Base-by-base conservation (phyloP, 352 stramenopile species). In the Poterioochromonas sp. region DNA sequence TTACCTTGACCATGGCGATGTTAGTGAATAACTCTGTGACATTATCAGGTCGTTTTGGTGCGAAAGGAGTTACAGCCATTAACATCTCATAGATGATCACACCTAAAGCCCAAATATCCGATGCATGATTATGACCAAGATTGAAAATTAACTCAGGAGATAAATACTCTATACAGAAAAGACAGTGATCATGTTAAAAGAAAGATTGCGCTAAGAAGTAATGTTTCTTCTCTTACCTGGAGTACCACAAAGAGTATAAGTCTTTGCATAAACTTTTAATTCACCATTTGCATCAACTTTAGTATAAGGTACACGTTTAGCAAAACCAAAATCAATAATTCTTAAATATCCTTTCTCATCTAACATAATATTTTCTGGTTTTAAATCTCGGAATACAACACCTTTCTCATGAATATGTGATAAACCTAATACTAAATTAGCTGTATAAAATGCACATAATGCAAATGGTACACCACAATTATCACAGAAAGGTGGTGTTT, bases 241-340 rank as follows among this genome's bases (percentile, higher is more conserved):
- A n/a, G 81, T 84, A 41, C 81, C 81, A 70, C 81, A 84, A 65
- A 84, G 80, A 40, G 81, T 84, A 51, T 80, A 84, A 20, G 81
- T 82, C 70, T 83, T 83, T 3, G 76, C 77, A 41, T 84, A 79
- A 22, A 84, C 65, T 71, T 83, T 79, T 2, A 63, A n/a, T 64
- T 83, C 78, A 0, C 81, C 81, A 39, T 74, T 74, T 40, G 65
- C 39, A 39, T 83, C 76, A 12, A 81, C 74, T 20, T 90, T 80
- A 8, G 84, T 90, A 79, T 92, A 93, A n/a, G 88, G 89, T 44
- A 84, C 81, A 53, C 80, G 39, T 58, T 84, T 84, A n/a, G 92
- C 90, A 81, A 95, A 92, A 39, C 91, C 90, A 77, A 96, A 94
- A 81, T 96, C 91, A 51, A 96, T 90, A 60, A 96, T 87, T 80